These are phyloP conservation scores for Pseudogymnoascus sp. DNA, from an alignment of 2,329 filamentous ascomycete species.

Conservation along the genomic window DNA sequence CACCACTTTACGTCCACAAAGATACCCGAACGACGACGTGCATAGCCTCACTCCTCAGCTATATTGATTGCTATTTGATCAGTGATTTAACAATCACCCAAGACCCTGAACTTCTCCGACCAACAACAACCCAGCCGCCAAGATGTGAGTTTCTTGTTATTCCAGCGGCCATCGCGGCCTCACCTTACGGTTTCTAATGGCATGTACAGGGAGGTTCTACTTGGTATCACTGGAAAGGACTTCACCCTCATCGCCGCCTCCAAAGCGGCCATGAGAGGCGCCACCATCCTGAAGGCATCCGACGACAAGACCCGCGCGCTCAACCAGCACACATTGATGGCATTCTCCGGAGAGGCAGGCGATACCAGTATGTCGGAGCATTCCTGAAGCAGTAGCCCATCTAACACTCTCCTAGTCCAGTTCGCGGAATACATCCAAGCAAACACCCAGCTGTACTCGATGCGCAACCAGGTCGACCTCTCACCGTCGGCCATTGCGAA, in stretches of 20 bases:
- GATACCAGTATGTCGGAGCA: constrained; percentile 63
- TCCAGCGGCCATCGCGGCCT: constrained; percentile 14
- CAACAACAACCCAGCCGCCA: constrained; percentile 15
- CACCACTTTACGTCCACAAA: constrained; percentile 1
- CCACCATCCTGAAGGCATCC: constrained; percentile 85
- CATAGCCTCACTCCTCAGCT: constrained; percentile 18
- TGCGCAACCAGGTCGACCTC: constrained; percentile 92
- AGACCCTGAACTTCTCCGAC: constrained; percentile 8
- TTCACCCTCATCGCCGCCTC: constrained; percentile 96
- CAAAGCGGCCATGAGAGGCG: constrained; percentile 96
- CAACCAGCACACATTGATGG: constrained; percentile 91
- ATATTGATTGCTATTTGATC: constrained; percentile 18
- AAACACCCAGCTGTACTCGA: constrained; percentile 95
- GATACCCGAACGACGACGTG: constrained; percentile 14
- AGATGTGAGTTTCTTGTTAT: constrained; percentile 23
- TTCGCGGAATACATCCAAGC: constrained; percentile 99
- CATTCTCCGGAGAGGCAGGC: constrained; percentile 90
- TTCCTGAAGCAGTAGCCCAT: neutral
- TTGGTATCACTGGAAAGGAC: constrained; percentile 98
- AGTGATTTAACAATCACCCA: constrained; percentile 19
- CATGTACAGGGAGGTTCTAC: constrained; percentile 76
- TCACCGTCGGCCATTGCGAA: constrained; percentile 81
- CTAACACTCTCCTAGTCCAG: constrained; percentile 57
- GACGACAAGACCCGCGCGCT: constrained; percentile 94
- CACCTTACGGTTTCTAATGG: constrained; percentile 3